Evolutionary conservation across 305 asterid genomes (phyloP), one percentile per base, ranked within the genome.

Genomic region (Rubia tinctorum): DNA sequence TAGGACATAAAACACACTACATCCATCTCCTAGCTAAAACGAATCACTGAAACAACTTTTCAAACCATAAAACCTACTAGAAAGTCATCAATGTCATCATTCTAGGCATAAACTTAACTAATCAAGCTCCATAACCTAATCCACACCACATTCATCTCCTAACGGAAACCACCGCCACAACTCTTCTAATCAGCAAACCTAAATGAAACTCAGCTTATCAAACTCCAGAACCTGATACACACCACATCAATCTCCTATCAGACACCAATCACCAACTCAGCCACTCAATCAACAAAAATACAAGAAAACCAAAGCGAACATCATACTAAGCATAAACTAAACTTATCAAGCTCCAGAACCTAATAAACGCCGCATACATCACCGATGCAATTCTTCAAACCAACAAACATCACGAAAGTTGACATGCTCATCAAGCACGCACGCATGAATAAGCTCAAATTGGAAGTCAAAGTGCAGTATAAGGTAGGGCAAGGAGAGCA

Each of bases 401-500:
- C 37, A 40, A 59, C 58, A 51, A 30, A 71, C 62, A 27, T 17
- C 34, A 25, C 37, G 44, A 8, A 56, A 70, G 51, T 12, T 7
- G 7, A 10, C 47, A 25, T 8, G 47, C 14, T 49, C 73, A 60
- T 59, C 14, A 10, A 10, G 23, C 34, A 2, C 5, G 20, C 15
- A 10, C 17, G 62, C 49, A 44, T 62, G 39, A 25, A 62, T 9
- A 75, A 43, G 40, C 27, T 6, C 10, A 12, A 59, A 49, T 22
- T 56, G 39, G 61, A 8, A 22, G 25, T 34, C 12, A 42, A 40
- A 44, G 8, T 15, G 23, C 25, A 42, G 37, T 66, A 34, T 8
- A 49, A 56, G 53, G 6, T 47, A 25, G 18, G 5, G n/a, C 8
- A 43, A 42, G 17, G 22, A 15, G 25, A 53, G 30, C 90, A 13